phyloP scores from a whole-genome alignment of 192 early-diverging fungal species.

The Pecoramyces ruminantium region DNA sequence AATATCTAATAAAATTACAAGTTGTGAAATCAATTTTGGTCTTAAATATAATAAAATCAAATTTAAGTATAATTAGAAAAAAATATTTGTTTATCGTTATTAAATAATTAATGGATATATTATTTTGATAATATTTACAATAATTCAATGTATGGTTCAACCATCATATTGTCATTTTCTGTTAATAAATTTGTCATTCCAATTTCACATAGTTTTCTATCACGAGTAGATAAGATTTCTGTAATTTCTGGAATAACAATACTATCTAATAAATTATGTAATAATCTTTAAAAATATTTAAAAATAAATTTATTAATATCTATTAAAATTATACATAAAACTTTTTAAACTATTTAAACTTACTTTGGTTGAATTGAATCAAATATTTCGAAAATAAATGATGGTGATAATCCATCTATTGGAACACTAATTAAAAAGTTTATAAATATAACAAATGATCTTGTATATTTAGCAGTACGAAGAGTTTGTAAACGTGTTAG shows the following conservation, averaged over 20 bases:
- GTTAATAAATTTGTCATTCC: constrained; percentile 48
- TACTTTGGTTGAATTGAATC: constrained; percentile 42
- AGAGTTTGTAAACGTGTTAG: constrained; percentile 22
- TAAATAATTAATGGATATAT: background rate
- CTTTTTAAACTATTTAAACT: no score
- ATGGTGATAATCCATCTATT: constrained; percentile 35
- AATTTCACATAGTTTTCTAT: constrained; percentile 42
- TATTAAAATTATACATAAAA: no score
- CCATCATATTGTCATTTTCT: constrained; percentile 27
- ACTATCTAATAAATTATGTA: constrained; percentile 36
- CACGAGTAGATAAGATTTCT: constrained; percentile 27
- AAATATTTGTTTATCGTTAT: background rate
- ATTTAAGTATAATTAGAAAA: background rate
- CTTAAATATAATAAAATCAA: background rate
- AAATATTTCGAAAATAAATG: constrained; percentile 33
- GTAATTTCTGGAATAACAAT: constrained; percentile 50
- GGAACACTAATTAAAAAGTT: constrained; percentile 44
- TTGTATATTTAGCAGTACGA: constrained; percentile 33
- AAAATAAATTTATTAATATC: constrained; percentile 6
- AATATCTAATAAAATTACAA: background rate
- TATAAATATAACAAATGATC: constrained; percentile 50
- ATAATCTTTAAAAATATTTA: constrained; percentile 25
- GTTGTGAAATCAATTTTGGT: background rate
- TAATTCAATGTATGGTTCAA: constrained; percentile 25
- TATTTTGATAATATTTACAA: constrained; percentile 3